Percentiles rank a stretch among this genome's conserved stretches.
Evolutionary conservation across 2,329 filamentous ascomycete species (phyloP).

Genomic region (Fusarium albosuccineum): DNA sequence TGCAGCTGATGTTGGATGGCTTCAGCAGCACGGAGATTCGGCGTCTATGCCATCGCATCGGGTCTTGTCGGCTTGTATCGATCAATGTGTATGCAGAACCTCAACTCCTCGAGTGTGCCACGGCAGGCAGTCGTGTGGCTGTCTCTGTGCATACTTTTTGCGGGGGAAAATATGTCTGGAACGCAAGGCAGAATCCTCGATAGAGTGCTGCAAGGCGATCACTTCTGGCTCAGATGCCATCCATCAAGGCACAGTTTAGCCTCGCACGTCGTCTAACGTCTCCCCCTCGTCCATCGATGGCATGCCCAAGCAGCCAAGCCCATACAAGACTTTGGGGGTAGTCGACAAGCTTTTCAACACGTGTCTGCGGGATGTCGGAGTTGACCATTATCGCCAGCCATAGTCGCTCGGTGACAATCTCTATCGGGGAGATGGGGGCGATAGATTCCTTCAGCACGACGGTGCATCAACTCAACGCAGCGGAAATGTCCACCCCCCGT

Average conservation of each 20-base stretch:
- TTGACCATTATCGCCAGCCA: constrained; percentile 19
- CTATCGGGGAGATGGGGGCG: constrained; percentile 16
- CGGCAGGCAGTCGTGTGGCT: not conserved
- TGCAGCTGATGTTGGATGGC: not conserved
- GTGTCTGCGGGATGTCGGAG: constrained; percentile 9
- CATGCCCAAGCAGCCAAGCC: constrained; percentile 26
- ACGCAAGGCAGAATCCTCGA: constrained; percentile 2
- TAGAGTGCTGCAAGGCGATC: constrained; percentile 16
- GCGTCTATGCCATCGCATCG: constrained; percentile 25
- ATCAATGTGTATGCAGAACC: constrained; percentile 13
- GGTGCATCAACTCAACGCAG: constrained; percentile 11
- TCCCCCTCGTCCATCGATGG: not conserved
- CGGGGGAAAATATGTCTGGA: not conserved
- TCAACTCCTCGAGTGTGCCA: constrained; percentile 5
- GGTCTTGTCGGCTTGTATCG: constrained; percentile 37
- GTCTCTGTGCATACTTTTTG: constrained; percentile 11
- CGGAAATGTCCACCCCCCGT: constrained; percentile 22
- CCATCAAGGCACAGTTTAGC: not conserved
- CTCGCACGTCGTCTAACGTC: not conserved
- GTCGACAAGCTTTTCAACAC: constrained; percentile 26
- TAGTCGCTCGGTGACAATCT: constrained; percentile 28
- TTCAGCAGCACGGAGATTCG: constrained; percentile 21
- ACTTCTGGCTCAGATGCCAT: constrained; percentile 1
- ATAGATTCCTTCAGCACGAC: constrained; percentile 3
- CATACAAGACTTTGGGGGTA: constrained; percentile 16